Conservation (phyloP, 2,329 filamentous ascomycete species). For the Furcasterigmium sp. region DNA sequence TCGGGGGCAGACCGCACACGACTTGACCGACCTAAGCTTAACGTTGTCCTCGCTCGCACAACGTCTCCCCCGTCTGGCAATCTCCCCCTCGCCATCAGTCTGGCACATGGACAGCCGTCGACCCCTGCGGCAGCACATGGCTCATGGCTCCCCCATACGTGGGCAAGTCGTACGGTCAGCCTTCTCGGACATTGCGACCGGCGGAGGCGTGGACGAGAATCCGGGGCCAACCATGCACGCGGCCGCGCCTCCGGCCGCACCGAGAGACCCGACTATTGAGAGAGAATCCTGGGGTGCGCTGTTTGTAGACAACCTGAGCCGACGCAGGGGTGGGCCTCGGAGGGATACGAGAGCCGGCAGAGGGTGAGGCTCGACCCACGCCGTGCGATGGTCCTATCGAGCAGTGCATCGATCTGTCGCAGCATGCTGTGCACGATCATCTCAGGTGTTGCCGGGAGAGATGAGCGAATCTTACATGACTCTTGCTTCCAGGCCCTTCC, state of each 20-base stretch:
- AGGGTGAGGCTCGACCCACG: too few species aligned
- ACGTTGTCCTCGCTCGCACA: not conserved
- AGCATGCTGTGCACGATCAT: too few species aligned
- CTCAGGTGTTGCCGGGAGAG: too few species aligned
- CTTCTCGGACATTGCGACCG: not conserved
- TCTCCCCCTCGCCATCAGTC: not conserved
- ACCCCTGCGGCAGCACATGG: not conserved
- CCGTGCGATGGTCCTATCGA: too few species aligned
- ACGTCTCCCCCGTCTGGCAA: slow-evolving; percentile 2
- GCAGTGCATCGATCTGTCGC: too few species aligned
- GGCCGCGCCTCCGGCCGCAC: not conserved
- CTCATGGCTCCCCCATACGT: not conserved
- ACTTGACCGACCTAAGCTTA: not conserved
- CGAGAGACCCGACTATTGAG: not conserved
- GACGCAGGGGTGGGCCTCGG: not conserved
- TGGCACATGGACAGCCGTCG: not conserved
- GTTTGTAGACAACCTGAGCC: not conserved
- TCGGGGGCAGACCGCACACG: too few species aligned
- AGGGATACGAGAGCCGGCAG: too few species aligned
- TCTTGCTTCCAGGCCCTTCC: too few species aligned
- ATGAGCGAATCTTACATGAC: too few species aligned
- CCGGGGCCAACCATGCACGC: not conserved
- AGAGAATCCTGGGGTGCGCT: not conserved
- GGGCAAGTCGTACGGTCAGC: not conserved
- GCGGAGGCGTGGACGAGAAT: not conserved